Percentiles rank a stretch among this genome's conserved stretches.
These are phyloP conservation scores for Madurella mycetomatis DNA, from an alignment of 2,329 filamentous ascomycete genomes.

Conservation along the genomic window DNA sequence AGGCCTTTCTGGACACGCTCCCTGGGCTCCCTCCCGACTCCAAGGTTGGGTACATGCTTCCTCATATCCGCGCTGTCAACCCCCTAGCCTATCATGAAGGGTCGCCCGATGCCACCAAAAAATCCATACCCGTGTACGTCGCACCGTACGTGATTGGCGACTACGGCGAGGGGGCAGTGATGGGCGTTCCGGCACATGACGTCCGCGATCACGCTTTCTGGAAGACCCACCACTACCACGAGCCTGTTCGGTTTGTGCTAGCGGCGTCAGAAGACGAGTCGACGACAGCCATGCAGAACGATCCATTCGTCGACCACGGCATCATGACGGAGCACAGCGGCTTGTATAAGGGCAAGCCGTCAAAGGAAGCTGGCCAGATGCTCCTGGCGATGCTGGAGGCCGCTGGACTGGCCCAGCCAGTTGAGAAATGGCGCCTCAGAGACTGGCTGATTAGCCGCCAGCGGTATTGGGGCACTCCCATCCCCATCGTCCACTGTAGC, in stretches of 20 bases:
- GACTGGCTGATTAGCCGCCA: conserved; percentile 94
- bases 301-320: conserved; percentile 63
- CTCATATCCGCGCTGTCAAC: conserved; percentile 58
- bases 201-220: conserved; percentile 74
- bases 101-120: conserved; percentile 47
- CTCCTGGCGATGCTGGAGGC: conserved; percentile 56
- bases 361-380: conserved; percentile 55
- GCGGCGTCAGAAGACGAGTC: conserved; percentile 46
- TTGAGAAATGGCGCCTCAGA: conserved; percentile 72
- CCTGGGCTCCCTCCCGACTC: conserved; percentile 50
- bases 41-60: conserved; percentile 65
- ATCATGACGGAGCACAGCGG: conserved; percentile 63
- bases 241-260: conserved; percentile 62
- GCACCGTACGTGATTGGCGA: conserved; percentile 82
- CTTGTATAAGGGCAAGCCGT: conserved; percentile 58
- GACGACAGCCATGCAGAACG: conserved; percentile 39
- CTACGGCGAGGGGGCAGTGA: conserved; percentile 82
- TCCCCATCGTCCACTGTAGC: conserved; percentile 79
- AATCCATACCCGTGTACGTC: conserved; percentile 68
- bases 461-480: conserved; percentile 86
- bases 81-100: conserved; percentile 56
- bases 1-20: conserved; percentile 63
- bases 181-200: conserved; percentile 89
- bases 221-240: conserved; percentile 60
- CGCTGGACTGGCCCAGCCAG: conserved; percentile 54